A percentile compares a stretch with the other conserved stretches of the same genome.
phyloP scores from a whole-genome alignment of 2,329 filamentous ascomycete species.

The Rugonectria rugulosa region DNA sequence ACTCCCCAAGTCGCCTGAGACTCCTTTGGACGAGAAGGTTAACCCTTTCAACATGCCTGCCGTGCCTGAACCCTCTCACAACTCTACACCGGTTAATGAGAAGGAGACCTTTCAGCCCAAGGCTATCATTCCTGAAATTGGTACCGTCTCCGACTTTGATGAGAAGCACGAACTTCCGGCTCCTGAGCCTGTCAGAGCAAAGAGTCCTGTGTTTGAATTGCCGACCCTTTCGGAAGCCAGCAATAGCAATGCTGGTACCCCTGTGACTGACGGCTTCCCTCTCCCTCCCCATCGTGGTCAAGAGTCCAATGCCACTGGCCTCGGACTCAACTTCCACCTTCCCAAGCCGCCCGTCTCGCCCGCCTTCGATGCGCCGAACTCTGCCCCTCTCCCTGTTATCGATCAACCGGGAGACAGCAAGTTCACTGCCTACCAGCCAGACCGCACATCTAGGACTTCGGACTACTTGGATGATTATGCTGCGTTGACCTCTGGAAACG shows the following conservation, averaged over 20 bases:
- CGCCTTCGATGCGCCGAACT: constrained; percentile 23
- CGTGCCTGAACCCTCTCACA: constrained; percentile 41
- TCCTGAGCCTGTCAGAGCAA: constrained; percentile 42
- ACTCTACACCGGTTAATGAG: constrained; percentile 30
- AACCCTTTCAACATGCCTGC: constrained; percentile 48
- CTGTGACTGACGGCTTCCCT: constrained; percentile 33
- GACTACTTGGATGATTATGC: constrained; percentile 45
- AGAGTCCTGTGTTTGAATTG: constrained; percentile 39
- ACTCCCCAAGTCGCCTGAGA: constrained; percentile 50
- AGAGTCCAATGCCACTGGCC: constrained; percentile 39
- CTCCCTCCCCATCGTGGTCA: constrained; percentile 39
- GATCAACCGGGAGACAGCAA: constrained; percentile 28
- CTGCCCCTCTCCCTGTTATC: constrained; percentile 29
- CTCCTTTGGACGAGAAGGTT: constrained; percentile 41
- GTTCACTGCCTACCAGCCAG: constrained; percentile 36
- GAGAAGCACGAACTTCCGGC: constrained; percentile 42
- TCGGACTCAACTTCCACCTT: constrained; percentile 47
- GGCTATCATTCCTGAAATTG: constrained; percentile 50
- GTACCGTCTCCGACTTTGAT: constrained; percentile 43
- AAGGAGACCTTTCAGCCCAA: constrained; percentile 42
- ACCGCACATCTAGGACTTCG: constrained; percentile 38
- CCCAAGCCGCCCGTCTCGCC: constrained; percentile 38
- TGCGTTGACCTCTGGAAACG: constrained; percentile 39
- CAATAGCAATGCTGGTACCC: constrained; percentile 21
- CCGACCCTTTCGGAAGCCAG: constrained; percentile 25